Conservation (phyloP, 2,329 filamentous ascomycete species). For the Cordyceps pruinosa region DNA sequence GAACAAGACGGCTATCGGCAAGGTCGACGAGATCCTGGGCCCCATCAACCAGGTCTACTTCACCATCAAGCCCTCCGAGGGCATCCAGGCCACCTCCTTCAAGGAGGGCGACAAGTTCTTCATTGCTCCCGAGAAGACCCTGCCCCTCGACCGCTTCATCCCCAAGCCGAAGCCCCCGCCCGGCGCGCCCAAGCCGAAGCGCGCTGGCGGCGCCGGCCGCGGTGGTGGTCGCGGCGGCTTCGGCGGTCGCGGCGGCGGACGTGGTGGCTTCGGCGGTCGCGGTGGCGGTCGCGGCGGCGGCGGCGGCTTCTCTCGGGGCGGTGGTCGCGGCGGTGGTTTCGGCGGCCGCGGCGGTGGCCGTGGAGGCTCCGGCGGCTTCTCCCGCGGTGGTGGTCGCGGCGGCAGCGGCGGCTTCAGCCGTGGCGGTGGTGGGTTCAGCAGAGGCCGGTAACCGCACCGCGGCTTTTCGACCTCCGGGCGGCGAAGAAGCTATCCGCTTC, state of each 20-base stretch:
- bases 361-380: slow-evolving; percentile 13
- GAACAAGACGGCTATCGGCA: slow-evolving; percentile 95
- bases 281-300: slow-evolving; percentile 13
- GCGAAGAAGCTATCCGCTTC: too few relatives aligned
- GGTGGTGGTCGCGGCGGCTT: slow-evolving; percentile 15
- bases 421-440: slow-evolving; percentile 25
- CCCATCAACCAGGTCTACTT: slow-evolving; percentile 98
- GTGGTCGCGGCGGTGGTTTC: slow-evolving; percentile 18
- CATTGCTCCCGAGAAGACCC: slow-evolving; percentile 88
- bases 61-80: slow-evolving; percentile 94
- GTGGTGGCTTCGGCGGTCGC: slow-evolving; percentile 19
- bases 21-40: slow-evolving; percentile 95
- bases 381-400: slow-evolving; percentile 7
- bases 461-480: background rate
- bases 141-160: slow-evolving; percentile 92
- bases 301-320: slow-evolving; percentile 13
- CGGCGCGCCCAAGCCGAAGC: slow-evolving; percentile 56
- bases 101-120: slow-evolving; percentile 96
- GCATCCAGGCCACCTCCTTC: slow-evolving; percentile 91
- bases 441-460: slow-evolving; percentile 18
- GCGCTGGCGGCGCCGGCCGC: slow-evolving; percentile 35
- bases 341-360: slow-evolving; percentile 17
- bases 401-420: slow-evolving; percentile 18
- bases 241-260: slow-evolving; percentile 18
- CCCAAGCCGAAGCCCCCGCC: slow-evolving; percentile 78